Evolutionary conservation across 2,329 filamentous ascomycete genomes (phyloP).

Genomic region (Trichoderma koningii): DNA sequence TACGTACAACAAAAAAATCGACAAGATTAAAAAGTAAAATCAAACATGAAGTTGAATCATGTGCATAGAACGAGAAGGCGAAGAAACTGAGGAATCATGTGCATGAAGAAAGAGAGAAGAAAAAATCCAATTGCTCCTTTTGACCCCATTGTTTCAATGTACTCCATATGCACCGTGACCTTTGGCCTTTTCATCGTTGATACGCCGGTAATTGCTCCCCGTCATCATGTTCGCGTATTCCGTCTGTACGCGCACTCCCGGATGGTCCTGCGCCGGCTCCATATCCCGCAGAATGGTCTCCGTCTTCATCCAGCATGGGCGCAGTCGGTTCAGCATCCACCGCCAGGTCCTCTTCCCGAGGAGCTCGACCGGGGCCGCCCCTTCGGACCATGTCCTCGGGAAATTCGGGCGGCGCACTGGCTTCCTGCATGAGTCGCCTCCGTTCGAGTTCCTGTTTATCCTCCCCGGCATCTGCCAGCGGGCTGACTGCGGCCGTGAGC

Average conservation of each 20-base stretch:
- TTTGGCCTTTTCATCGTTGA: slow-evolving; percentile 38
- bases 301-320: slow-evolving; percentile 56
- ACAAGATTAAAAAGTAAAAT: not conserved
- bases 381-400: slow-evolving; percentile 53
- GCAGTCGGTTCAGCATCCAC: slow-evolving; percentile 53
- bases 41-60: not conserved
- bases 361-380: slow-evolving; percentile 37
- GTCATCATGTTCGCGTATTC: slow-evolving; percentile 22
- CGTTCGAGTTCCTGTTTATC: slow-evolving; percentile 81
- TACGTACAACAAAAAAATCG: not conserved
- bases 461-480: slow-evolving; percentile 45
- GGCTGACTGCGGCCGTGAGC: slow-evolving; percentile 34
- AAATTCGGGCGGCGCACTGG: slow-evolving; percentile 63
- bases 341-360: slow-evolving; percentile 30
- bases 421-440: slow-evolving; percentile 62
- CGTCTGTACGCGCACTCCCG: not conserved
- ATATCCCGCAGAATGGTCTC: slow-evolving; percentile 51
- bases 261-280: slow-evolving; percentile 36
- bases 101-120: not conserved
- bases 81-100: not conserved
- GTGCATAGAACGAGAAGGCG: not conserved
- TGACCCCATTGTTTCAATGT: not conserved
- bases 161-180: not conserved
- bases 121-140: not conserved
- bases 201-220: slow-evolving; percentile 46